These are phyloP conservation scores for Perkinsus marinus DNA, from an alignment of 169 alveolate genomes.

Conservation along the genomic window DNA sequence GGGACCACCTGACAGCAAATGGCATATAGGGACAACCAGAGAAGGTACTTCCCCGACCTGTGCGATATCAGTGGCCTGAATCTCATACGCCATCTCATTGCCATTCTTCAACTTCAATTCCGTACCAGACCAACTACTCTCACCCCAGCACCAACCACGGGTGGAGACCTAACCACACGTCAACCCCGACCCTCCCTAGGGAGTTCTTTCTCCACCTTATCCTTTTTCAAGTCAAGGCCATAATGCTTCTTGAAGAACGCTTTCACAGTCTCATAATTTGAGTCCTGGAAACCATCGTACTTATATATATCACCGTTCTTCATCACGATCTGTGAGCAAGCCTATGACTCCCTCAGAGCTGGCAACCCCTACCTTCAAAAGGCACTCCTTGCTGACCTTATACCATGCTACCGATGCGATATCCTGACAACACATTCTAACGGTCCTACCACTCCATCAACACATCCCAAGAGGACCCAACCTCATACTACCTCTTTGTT, in stretches of 20 bases:
- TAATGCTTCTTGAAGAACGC: constrained; percentile 17
- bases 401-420: neutral
- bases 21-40: no score
- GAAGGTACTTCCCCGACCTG: neutral
- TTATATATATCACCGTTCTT: neutral
- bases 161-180: neutral
- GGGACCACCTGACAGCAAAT: neutral
- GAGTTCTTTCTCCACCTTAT: constrained; percentile 3
- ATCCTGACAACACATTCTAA: neutral
- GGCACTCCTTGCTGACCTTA: constrained; percentile 20
- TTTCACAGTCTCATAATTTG: constrained; percentile 9
- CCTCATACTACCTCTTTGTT: constrained; percentile 19
- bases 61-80: neutral
- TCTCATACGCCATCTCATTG: neutral
- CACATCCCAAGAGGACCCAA: constrained; percentile 7
- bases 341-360: neutral
- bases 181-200: constrained; percentile 6
- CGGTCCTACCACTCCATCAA: neutral
- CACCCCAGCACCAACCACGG: neutral
- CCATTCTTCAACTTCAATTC: neutral
- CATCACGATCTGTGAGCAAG: neutral
- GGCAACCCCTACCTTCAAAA: neutral
- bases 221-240: neutral
- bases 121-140: neutral
- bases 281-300: neutral